A percentile compares a stretch with the other conserved stretches of the same genome.
Evolutionary conservation across 768 basidiomycete genomes (phyloP).

Genomic region (Tylopilus sp.): DNA sequence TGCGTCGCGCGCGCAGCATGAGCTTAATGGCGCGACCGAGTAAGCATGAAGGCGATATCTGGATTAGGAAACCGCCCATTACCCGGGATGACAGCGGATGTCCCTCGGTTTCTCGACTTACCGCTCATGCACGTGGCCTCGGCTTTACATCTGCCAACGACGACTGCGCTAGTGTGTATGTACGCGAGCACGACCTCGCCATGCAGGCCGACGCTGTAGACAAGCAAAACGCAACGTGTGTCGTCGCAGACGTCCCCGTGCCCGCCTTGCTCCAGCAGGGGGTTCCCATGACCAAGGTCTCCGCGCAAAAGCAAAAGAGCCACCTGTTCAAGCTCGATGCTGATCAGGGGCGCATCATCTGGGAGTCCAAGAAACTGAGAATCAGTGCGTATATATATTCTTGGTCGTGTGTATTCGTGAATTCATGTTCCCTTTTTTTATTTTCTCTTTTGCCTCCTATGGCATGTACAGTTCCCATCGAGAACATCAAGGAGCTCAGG

Average conservation of each 20-base stretch:
- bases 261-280: conserved; percentile 59
- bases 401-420: background rate
- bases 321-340: conserved; percentile 70
- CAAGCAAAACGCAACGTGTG: conserved; percentile 2
- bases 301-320: conserved; percentile 70
- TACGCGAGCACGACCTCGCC: background rate
- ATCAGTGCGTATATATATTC: conserved; percentile 45
- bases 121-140: background rate
- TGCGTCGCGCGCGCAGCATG: conserved; percentile 12
- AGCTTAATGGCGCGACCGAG: background rate
- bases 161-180: background rate
- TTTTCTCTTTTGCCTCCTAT: background rate
- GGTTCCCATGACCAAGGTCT: conserved; percentile 79
- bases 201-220: conserved; percentile 4
- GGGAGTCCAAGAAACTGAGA: conserved; percentile 68
- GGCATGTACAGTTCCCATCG: conserved; percentile 64
- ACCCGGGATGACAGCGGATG: background rate
- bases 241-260: conserved; percentile 43
- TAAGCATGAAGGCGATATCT: conserved; percentile 7
- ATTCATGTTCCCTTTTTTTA: background rate
- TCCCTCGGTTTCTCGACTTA: background rate
- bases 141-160: background rate
- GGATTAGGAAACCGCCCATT: conserved; percentile 21
- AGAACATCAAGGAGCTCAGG: conserved; percentile 84
- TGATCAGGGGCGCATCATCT: conserved; percentile 77